Evolutionary conservation across 1,139 yeast species (phyloP).

Genomic region (Candida tetrigidarum): DNA sequence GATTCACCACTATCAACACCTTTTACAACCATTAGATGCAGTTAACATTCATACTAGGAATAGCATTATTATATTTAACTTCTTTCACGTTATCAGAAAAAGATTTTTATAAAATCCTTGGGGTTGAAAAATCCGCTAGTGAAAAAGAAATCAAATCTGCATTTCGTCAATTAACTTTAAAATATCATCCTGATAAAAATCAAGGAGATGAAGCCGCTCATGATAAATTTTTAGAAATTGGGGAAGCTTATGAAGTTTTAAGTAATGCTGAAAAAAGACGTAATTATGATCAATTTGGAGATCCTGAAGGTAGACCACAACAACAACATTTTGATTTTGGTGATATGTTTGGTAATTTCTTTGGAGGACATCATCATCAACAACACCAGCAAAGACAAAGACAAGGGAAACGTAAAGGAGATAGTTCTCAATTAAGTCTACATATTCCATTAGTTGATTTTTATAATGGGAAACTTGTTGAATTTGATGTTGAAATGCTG

Average conservation of each 20-base stretch:
- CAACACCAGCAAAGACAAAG: conserved; percentile 25
- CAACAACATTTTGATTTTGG: conserved; percentile 54
- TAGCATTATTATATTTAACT: conserved; percentile 11
- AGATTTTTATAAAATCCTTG: conserved; percentile 19
- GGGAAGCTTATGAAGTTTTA: neutral
- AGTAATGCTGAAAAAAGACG: neutral
- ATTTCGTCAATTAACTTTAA: neutral
- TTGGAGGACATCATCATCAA: conserved; percentile 51
- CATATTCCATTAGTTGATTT: conserved; percentile 65
- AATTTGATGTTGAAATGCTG: conserved; percentile 69
- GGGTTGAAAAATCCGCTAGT: neutral
- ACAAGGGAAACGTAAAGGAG: conserved; percentile 64
- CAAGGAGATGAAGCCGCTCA: neutral
- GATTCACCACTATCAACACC: neutral
- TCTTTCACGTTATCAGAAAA: conserved; percentile 18
- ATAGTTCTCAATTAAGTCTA: conserved; percentile 60
- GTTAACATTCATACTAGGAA: conserved; percentile 12
- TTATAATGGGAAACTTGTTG: conserved; percentile 67
- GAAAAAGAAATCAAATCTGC: neutral
- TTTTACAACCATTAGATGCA: conserved; percentile 11
- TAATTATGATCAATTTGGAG: neutral
- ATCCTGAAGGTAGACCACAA: conserved; percentile 64
- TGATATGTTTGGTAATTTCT: conserved; percentile 73
- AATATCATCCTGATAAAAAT: neutral
- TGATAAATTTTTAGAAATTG: neutral